Evolutionary conservation across 1,139 yeast genomes (phyloP), one percentile per base, ranked within the genome.

Genomic region (Hyphopichia wangnamkhiaoensis): DNA sequence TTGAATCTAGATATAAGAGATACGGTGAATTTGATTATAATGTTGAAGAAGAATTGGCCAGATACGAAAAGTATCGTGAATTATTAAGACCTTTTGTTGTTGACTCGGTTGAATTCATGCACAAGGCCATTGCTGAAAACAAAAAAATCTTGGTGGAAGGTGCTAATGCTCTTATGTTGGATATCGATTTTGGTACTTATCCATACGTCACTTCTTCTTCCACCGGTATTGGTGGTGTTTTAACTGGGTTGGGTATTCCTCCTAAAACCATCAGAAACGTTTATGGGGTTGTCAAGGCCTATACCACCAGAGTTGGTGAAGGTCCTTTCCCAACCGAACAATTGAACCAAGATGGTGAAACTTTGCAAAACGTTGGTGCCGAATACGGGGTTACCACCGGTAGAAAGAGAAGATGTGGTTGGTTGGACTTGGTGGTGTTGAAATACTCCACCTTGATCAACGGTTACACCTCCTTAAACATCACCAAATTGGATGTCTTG

Each of bases 281-380:
- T 35, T 89, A 84, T 61, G 99, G 99, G 65, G 98, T 93, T 32
- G 98, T 91, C 40, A 93, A 93, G 74, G 98, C 98, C 34, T 93
- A 93, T 68, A 94, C 98, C 36, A 93, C 98, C 31, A 83, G 99
- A 68, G 99, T 93, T 42, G 99, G 99, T 56, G 98, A 90, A 59
- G 99, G 99, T 47, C 98, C 99, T 27, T 93, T 93, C 86, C 98
- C 99, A 47, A 84, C 98, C 42, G 99, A 93, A 69, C 98, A 91
- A 65, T 78, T 91, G 62, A 90, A 93, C 63, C 82, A 72, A 31
- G 79, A 73, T 39, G 99, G 99, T 57, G 96, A 86, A 58, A 80
- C 82, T 49, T 76, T 93, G 58, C 98, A 94, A 67, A 69, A 74
- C 37, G 87, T 91, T 48, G 99, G 99, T 55, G 96, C 93, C 42